Evolutionary conservation across 768 basidiomycete genomes (phyloP).

Genomic region (Phaeolepiota aurea): DNA sequence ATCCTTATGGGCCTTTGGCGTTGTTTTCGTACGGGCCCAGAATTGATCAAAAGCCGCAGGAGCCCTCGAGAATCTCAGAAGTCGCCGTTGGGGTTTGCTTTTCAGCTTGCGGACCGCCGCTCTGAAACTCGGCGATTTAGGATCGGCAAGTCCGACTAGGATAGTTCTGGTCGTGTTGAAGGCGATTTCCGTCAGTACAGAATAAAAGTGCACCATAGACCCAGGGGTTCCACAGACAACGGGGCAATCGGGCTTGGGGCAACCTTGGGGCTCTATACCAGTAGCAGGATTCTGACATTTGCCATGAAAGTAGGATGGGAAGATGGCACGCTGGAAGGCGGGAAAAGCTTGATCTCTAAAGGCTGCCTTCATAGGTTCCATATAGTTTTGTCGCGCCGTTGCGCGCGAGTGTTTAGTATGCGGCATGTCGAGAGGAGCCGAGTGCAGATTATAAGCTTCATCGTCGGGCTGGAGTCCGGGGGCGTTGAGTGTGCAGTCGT

Average conservation of each 20-base stretch:
- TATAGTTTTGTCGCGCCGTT: constrained; percentile 7
- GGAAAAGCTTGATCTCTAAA: no score
- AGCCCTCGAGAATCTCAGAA: constrained; percentile 7
- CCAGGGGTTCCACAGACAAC: constrained; percentile 80
- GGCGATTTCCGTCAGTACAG: constrained; percentile 37
- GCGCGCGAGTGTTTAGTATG: constrained; percentile 29
- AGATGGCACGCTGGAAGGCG: constrained; percentile 48
- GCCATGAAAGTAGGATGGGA: constrained; percentile 67
- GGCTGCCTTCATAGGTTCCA: no score
- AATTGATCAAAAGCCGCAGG: constrained; percentile 8
- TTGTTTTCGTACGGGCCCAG: background rate
- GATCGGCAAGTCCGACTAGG: constrained; percentile 23
- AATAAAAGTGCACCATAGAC: constrained; percentile 64
- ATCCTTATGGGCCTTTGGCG: background rate
- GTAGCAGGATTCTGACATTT: constrained; percentile 47
- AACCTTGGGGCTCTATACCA: constrained; percentile 55
- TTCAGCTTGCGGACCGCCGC: constrained; percentile 33
- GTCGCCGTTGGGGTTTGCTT: constrained; percentile 14
- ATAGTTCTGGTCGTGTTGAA: constrained; percentile 31
- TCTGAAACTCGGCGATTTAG: constrained; percentile 31
- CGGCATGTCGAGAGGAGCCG: no score
- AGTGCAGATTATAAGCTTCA: no score
- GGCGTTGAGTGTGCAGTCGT: no score
- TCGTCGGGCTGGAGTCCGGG: no score
- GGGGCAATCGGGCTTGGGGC: constrained; percentile 74